Evolutionary conservation across 2,329 filamentous ascomycete genomes (phyloP).

Genomic region (Cladophialophora carrionii): DNA sequence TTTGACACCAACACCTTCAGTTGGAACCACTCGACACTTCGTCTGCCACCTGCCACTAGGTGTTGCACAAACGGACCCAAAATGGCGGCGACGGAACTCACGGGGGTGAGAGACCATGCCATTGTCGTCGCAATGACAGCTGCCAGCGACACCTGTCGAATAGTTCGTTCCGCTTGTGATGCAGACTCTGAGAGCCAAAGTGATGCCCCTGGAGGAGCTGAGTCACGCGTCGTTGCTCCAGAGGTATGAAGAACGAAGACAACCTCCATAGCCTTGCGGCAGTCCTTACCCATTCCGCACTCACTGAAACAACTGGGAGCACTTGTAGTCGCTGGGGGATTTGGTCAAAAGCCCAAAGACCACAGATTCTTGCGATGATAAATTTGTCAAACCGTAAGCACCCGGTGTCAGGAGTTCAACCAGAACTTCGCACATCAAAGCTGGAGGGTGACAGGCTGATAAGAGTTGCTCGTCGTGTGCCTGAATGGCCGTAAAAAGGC

Average conservation of each 20-base stretch:
- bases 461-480: too few relatives aligned
- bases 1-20: not conserved
- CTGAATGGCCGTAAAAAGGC: too few relatives aligned
- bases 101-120: not conserved
- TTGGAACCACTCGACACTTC: not conserved
- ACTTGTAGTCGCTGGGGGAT: too few relatives aligned
- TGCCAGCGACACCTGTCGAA: not conserved
- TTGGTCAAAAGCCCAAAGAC: too few relatives aligned
- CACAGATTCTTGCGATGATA: too few relatives aligned
- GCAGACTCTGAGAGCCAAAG: not conserved
- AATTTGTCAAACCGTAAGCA: too few relatives aligned
- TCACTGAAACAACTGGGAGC: too few relatives aligned
- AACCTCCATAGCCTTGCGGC: not conserved
- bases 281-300: not conserved
- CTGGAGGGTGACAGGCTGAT: too few relatives aligned
- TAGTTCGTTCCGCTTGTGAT: not conserved
- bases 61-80: not conserved
- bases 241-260: not conserved
- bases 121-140: not conserved
- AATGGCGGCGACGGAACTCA: not conserved
- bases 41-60: not conserved
- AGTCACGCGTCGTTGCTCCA: too few relatives aligned
- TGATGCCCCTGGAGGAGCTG: not conserved
- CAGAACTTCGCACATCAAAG: too few relatives aligned
- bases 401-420: too few relatives aligned